phyloP scores from a whole-genome alignment of 106 monocot genomes.

The Dendrobium chrysotoxum region DNA sequence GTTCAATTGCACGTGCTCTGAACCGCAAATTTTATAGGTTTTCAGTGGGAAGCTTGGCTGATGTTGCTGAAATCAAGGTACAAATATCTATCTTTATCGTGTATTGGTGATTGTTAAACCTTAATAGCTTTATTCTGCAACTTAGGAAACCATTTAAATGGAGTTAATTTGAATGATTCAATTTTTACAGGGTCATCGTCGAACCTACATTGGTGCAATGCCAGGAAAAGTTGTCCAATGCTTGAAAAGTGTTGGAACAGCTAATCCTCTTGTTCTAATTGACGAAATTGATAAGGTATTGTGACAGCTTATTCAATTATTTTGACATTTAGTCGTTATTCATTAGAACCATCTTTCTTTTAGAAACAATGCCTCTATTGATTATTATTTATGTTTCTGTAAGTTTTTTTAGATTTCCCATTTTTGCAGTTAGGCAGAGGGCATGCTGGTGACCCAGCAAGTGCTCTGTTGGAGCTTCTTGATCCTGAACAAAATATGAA shows the following conservation, averaged over 20 bases:
- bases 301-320: neutral
- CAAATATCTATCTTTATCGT: neutral
- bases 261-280: constrained; percentile 94
- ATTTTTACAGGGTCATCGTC: constrained; percentile 75
- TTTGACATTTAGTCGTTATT: neutral
- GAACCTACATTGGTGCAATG: constrained; percentile 99
- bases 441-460: constrained; percentile 98
- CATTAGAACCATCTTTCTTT: neutral
- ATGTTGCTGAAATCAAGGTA: constrained; percentile 98
- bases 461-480: constrained; percentile 91
- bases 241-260: constrained; percentile 88
- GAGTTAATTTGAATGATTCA: neutral
- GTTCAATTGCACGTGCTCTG: constrained; percentile 87
- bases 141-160: neutral
- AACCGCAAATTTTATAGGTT: constrained; percentile 77
- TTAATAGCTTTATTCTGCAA: neutral
- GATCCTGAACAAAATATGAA: constrained; percentile 99
- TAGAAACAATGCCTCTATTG: neutral
- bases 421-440: constrained; percentile 79
- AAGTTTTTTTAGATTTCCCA: neutral
- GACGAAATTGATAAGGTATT: constrained; percentile 99
- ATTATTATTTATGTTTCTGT: neutral
- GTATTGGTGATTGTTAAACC: neutral
- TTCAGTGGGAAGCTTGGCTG: constrained; percentile 91
- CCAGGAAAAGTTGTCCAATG: constrained; percentile 99